Conservation (phyloP, 306 rosid species). For the Acmispon strigosus region DNA sequence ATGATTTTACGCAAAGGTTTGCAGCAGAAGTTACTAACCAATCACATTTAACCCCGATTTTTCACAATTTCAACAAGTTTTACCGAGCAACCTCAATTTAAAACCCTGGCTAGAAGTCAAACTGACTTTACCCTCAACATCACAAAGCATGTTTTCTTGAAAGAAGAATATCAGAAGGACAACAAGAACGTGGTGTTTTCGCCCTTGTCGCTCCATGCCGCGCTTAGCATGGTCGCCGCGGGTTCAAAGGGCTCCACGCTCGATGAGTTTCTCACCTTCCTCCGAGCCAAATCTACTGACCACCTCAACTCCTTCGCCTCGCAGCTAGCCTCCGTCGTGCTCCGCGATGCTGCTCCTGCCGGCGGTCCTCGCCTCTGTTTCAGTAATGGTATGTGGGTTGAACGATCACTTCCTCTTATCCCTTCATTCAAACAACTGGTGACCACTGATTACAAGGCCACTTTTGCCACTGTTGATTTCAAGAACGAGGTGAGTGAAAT, state of each 20-base stretch:
- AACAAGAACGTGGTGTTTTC: constrained; percentile 57
- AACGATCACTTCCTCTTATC: constrained; percentile 48
- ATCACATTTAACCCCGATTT: no score
- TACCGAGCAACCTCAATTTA: no score
- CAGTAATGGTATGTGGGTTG: constrained; percentile 62
- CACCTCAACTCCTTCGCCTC: constrained; percentile 56
- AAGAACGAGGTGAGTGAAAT: constrained; percentile 37
- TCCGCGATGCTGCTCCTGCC: constrained; percentile 46
- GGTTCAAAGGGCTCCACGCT: constrained; percentile 67
- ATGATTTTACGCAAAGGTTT: no score
- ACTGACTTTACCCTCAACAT: constrained; percentile 41
- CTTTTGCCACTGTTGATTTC: constrained; percentile 52
- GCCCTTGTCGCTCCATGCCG: constrained; percentile 65
- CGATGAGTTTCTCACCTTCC: constrained; percentile 69
- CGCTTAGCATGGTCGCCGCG: constrained; percentile 60
- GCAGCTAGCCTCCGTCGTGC: constrained; percentile 44
- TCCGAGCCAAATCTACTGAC: constrained; percentile 51
- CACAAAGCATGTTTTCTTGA: constrained; percentile 39
- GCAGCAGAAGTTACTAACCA: no score
- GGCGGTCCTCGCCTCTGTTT: constrained; percentile 76
- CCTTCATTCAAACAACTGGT: constrained; percentile 63
- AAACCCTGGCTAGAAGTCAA: constrained; percentile 16
- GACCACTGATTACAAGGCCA: constrained; percentile 42
- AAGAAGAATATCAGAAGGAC: constrained; percentile 16
- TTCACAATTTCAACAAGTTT: no score